Base-by-base conservation (phyloP, 331 rosid genomes). In the Dryas integrifolia region DNA sequence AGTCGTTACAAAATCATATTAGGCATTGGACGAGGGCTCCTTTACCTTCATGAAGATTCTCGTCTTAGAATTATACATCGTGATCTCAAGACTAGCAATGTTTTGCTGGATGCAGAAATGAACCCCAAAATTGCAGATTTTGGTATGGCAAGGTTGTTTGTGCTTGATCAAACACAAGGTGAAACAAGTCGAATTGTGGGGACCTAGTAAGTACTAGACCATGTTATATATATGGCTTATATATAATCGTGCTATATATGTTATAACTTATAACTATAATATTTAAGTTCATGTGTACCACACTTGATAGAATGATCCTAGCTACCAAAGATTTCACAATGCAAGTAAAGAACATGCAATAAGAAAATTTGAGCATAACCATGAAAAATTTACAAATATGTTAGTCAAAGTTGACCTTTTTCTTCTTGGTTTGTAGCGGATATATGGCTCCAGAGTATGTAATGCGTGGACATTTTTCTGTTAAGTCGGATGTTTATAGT, bases 31-130 rank as follows among this genome's bases (percentile, higher is more conserved):
- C 65, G 85, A 12, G 87, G 90, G 0, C 77, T 89, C 48, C 74
- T 86, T n/a, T 89, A 89, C 14, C 87, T 89, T 35, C 87, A 87
- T 2, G 85, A 87, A 45, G 89, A 89, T 50, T 87, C 92, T 65
- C 72, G 69, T 50, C 12, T 83, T 0, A 72, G 44, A 11, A 80
- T 86, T 35, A 75, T 89, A 39, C 87, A 83, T 44, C 81, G 82
- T 13, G 89, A 89, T 82, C 83, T 88, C 3, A 86, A 84, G 75
- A 67, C 85, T 21, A 61, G 82, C 18, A 86, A 86, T 1, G 50
- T 85, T 14, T 41, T 86, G 24, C 39, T 86, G 68, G 86, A 86
- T 43, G 62, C 40, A 13, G 79, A 77, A 0, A 77, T 86, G 83
- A 80, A 78, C 49, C 80, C 89, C 0, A 87, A 87, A 65, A 89